Base-by-base conservation (phyloP, 768 basidiomycete genomes). In the Boletus reticulatus region DNA sequence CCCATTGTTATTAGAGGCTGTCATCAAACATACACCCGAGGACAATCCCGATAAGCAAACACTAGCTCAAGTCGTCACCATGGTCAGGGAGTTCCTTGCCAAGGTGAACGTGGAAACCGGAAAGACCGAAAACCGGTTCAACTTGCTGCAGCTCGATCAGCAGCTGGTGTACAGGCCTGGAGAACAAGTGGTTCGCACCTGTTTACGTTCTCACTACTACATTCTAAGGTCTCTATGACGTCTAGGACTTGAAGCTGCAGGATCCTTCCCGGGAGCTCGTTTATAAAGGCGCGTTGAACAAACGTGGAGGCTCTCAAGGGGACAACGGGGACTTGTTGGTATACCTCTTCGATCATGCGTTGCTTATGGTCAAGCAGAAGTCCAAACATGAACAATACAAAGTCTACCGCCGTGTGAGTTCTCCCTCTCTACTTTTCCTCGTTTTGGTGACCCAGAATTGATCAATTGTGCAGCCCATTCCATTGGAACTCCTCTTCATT, bases 311-410 rank as follows among this genome's bases (percentile, higher is more conserved):
- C 4, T 75, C 76, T 7, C 80, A 85, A 64, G 80, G 80, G 56
- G 88, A 89, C 57, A 93, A 86, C 64, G 94, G 93, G 16, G 96
- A 98, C 68, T 77, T 98, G 48, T 83, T 92, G 63, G 91, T 96
- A 7, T 98, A 96, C 76, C 73, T 99, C 65, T 97, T 99, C 67
- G 97, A 99, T 69, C 97, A 99, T 71, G 94, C 94, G 2, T 75
- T 99, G 42, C 76, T 99, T 32, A 92, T 98, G 83, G 94, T 91
- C 60, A 98, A 94, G 74, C 88, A 94, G 68, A 94, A 93, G 72
- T 91, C 85, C 72, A 94, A 94, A 68, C 85, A 87, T 48, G 95
- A 98, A 62, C 92, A 94, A 64, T 88, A 84, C 72, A 92, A 91
- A 68, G 95, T 98, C 13, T 95, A 97, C 67, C 85, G 95, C 62